Conservation (phyloP, 2,329 filamentous ascomycete species). For the Nemania serpens region DNA sequence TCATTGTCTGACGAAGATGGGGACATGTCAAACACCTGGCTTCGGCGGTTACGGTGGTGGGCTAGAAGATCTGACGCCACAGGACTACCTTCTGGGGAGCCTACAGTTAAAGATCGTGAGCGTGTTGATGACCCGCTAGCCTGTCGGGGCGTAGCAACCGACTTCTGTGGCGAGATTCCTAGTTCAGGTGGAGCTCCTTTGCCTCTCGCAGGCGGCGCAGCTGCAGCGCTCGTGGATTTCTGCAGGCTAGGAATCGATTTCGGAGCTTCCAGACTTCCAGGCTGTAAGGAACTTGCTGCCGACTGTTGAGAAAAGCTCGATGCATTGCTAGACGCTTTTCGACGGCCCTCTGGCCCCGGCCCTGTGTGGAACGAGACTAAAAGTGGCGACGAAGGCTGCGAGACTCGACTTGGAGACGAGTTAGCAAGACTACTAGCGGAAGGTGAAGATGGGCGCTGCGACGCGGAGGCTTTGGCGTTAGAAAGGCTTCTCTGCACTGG, state of each 20-base stretch:
- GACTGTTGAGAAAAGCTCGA: slow-evolving; percentile 84
- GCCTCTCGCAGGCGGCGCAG: slow-evolving; percentile 61
- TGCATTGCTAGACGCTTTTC: slow-evolving; percentile 90
- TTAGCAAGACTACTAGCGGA: slow-evolving; percentile 78
- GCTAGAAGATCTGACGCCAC: slow-evolving; percentile 69
- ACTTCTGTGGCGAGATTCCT: slow-evolving; percentile 67
- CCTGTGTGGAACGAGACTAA: slow-evolving; percentile 94
- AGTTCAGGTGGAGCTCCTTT: slow-evolving; percentile 55
- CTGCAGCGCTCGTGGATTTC: slow-evolving; percentile 61
- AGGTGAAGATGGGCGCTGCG: slow-evolving; percentile 82
- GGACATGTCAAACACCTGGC: slow-evolving; percentile 94
- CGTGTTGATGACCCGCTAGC: slow-evolving; percentile 66
- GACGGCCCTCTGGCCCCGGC: slow-evolving; percentile 74
- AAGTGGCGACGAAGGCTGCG: slow-evolving; percentile 81
- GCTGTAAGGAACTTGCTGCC: slow-evolving; percentile 65
- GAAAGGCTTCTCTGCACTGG: slow-evolving; percentile 83
- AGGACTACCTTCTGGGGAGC: slow-evolving; percentile 88
- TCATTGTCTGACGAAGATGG: slow-evolving; percentile 98
- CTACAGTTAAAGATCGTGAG: slow-evolving; percentile 87
- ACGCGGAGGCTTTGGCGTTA: slow-evolving; percentile 68
- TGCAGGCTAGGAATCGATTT: slow-evolving; percentile 64
- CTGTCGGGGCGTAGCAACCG: slow-evolving; percentile 63
- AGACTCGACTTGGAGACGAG: slow-evolving; percentile 85
- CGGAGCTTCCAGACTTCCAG: slow-evolving; percentile 73
- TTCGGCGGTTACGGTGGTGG: slow-evolving; percentile 85